A percentile compares a stretch with the other conserved stretches of the same genome.
phyloP scores from a whole-genome alignment of 1,284 basidiomycete species.

The Kalmanozyma brasiliensis region DNA sequence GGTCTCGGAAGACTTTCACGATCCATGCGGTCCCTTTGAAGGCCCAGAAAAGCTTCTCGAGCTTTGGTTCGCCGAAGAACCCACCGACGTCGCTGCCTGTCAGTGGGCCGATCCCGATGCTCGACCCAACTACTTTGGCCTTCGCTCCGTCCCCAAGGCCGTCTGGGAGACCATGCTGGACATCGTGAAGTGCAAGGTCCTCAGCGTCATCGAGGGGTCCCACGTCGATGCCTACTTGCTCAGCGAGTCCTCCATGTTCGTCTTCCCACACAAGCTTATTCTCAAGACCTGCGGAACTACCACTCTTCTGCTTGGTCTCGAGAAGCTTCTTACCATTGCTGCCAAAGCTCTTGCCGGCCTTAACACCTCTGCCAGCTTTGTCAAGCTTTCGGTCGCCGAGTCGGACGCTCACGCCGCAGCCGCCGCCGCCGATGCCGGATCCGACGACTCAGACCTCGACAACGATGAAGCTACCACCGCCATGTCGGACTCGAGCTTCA shows the following conservation, averaged over 20 bases:
- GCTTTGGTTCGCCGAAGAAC: constrained; percentile 86
- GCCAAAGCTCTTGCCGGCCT: constrained; percentile 76
- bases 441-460: constrained; percentile 3
- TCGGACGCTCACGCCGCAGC: constrained; percentile 6
- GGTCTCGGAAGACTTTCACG: constrained; percentile 35
- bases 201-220: constrained; percentile 85
- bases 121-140: constrained; percentile 71
- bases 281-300: constrained; percentile 99
- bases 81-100: constrained; percentile 67
- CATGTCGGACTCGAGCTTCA: constrained; percentile 36
- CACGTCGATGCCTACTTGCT: constrained; percentile 95
- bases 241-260: constrained; percentile 97
- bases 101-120: constrained; percentile 36
- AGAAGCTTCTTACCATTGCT: constrained; percentile 73
- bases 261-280: constrained; percentile 94
- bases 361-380: constrained; percentile 23
- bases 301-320: constrained; percentile 85
- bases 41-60: constrained; percentile 94
- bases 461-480: constrained; percentile 25
- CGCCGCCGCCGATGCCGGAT: constrained; percentile 4
- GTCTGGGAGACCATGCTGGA: constrained; percentile 98
- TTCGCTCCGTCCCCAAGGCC: constrained; percentile 79
- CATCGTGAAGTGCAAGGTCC: constrained; percentile 95
- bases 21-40: constrained; percentile 66
- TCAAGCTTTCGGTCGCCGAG: constrained; percentile 30